Base-by-base conservation (phyloP, 768 basidiomycete species). In the Boletellus emodensis region DNA sequence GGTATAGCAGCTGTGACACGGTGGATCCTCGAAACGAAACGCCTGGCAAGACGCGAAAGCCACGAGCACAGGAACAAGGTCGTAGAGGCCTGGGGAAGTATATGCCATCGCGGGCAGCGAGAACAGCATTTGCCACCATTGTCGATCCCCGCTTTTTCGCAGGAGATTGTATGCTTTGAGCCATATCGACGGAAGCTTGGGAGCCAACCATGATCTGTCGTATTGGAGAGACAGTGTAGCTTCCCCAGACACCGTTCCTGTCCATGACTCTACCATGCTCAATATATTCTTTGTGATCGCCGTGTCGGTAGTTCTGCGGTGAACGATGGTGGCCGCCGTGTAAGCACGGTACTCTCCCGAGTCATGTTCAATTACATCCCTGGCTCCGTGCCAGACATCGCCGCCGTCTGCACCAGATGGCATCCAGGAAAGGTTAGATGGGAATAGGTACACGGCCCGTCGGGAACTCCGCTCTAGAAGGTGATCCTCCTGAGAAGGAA, bases 1-100 rank as follows among this genome's bases (percentile, higher is more conserved):
- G 15, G 48, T 28, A 44, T 55, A 57, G 35, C 45, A 36, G 5
- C 37, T 14, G 30, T 57, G 52, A 4, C 10, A 3, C 6, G 64
- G 61, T 15, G 62, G 61, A 30, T 45, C 1, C 37, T 48, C 48
- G 4, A 4, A 5, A 15, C 26, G 9, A 49, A 61, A 52, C 12
- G n/a, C n/a, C n/a, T n/a, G n/a, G n/a, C n/a, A n/a, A n/a, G 62
- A 46, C 1, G 56, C 52, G 48, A 71, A 69, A 2, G 72, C 61
- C 8, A 74, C 44, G 2, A 72, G 38, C 5, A 65, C 60, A 0
- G 61, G 57, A 3, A 69, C 52, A 12, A 68, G 55, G 11, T 49
- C 44, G 2, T 40, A 28, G 12, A 49, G 32, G 0, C 45, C 7
- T 6, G 57, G 48, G 8, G 61, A 64, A 12, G 50, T 38, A 52